phyloP scores from a whole-genome alignment of 768 basidiomycete species.

The Suillus bovinus region DNA sequence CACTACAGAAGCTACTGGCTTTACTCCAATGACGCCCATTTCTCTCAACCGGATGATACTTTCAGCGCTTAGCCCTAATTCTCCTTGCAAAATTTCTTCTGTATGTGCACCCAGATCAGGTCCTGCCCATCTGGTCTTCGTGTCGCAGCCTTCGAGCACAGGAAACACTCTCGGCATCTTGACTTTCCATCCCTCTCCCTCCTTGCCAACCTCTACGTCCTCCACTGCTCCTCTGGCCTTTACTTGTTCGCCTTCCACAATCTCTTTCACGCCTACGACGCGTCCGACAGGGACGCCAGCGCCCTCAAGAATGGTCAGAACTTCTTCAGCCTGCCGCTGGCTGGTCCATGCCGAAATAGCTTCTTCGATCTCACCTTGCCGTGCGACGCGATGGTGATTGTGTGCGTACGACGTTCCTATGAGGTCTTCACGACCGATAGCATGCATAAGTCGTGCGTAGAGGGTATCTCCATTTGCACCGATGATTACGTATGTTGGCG shows the following conservation, averaged over 20 bases:
- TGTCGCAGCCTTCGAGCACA: slow-evolving; percentile 56
- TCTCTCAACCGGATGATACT: slow-evolving; percentile 41
- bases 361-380: slow-evolving; percentile 53
- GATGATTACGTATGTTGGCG: slow-evolving; percentile 63
- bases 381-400: slow-evolving; percentile 43
- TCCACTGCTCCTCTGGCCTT: slow-evolving; percentile 55
- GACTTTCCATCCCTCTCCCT: slow-evolving; percentile 53
- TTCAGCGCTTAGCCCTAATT: slow-evolving; percentile 41
- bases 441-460: slow-evolving; percentile 65
- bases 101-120: slow-evolving; percentile 67
- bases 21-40: slow-evolving; percentile 40
- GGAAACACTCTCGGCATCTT: slow-evolving; percentile 72
- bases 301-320: slow-evolving; percentile 46
- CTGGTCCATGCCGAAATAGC: slow-evolving; percentile 65
- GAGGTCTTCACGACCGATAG: slow-evolving; percentile 60
- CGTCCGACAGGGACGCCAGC: slow-evolving; percentile 66
- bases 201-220: slow-evolving; percentile 52
- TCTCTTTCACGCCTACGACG: slow-evolving; percentile 62
- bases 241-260: slow-evolving; percentile 59
- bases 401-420: slow-evolving; percentile 50
- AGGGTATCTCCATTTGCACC: slow-evolving; percentile 73
- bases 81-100: slow-evolving; percentile 46
- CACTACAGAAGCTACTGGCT: not conserved
- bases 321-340: slow-evolving; percentile 50
- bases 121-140: slow-evolving; percentile 66